Evolutionary conservation across 331 rosid species (phyloP), one percentile per base, ranked within the genome.

Genomic region (Quercus tomentella): DNA sequence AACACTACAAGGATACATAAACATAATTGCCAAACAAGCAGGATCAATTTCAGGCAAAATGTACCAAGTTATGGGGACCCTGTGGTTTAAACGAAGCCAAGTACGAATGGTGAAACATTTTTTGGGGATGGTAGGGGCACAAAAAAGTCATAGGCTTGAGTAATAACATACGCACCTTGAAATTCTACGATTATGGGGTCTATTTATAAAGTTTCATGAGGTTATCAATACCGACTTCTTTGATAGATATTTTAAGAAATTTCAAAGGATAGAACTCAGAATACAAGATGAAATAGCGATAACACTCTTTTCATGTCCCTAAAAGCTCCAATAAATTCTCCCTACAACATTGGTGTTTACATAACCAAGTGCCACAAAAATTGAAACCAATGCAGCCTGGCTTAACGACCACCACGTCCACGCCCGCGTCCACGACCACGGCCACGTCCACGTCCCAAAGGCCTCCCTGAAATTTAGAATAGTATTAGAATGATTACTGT

Each of bases 341-440:
- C 87, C 85, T 84, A 91, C 86, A 82, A 80, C 78, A 80, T 71
- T 67, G 87, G 79, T 73, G 81, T 79, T 80, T 82, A 82, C 89
- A 90, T 76, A 85, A 83, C 80, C 83, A 71, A 26, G 75, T 79
- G 81, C 80, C 80, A 74, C 78, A 85, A 87, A 89, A 82, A 51
- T 65, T 72, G 81, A 35, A 83, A 82, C 41, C 52, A 45, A 26
- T 52, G 69, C 67, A 18, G 70, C 16, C 58, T n/a, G 68, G 76
- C 65, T 83, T 85, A 95, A 84, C 98, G 97, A 37, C 99, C 99
- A 37, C 99, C 99, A 9, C 99, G 97, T 0, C 95, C 98, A 22
- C 99, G 99, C 0, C 99, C 99, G 0, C 99, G 97, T 0, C 99
- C 99, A 21, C 99, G 97, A 0, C 99, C 99, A 2, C 99, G 87